phyloP scores from a whole-genome alignment of 768 basidiomycete species.

The Gloeophyllum trabeum region DNA sequence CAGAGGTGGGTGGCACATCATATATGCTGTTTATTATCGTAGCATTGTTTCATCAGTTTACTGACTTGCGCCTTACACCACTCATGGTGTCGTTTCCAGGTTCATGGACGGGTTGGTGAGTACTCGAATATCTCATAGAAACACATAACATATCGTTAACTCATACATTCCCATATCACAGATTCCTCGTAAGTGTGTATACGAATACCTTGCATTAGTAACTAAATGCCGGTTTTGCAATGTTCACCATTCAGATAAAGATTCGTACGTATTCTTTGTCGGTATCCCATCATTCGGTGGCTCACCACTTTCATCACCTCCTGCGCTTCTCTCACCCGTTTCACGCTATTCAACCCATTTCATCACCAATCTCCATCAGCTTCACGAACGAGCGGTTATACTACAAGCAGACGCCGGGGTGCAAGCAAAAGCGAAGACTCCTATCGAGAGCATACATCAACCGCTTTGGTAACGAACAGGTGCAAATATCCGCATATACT shows the following conservation, averaged over 20 bases:
- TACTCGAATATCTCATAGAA: no score
- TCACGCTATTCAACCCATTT: neutral
- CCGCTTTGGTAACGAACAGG: slow-evolving; percentile 60
- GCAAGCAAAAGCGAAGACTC: slow-evolving; percentile 15
- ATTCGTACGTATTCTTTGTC: slow-evolving; percentile 27
- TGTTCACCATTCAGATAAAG: slow-evolving; percentile 27
- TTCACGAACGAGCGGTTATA: slow-evolving; percentile 40
- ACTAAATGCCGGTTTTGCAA: slow-evolving; percentile 1
- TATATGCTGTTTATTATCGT: no score
- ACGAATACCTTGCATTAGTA: slow-evolving; percentile 1
- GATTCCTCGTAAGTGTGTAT: slow-evolving; percentile 41
- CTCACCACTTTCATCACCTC: neutral
- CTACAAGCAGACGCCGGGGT: slow-evolving; percentile 31
- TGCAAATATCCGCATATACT: slow-evolving; percentile 17
- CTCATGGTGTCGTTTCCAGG: slow-evolving; percentile 17
- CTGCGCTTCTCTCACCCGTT: no score
- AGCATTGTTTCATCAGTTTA: slow-evolving; percentile 4
- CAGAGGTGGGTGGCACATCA: no score
- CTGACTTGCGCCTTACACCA: neutral
- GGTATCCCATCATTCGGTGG: neutral
- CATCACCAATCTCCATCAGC: slow-evolving; percentile 8
- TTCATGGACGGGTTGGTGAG: slow-evolving; percentile 47
- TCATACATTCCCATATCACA: no score
- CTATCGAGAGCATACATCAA: slow-evolving; percentile 47
- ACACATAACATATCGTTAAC: no score